Conservation (phyloP, 345 rosid species). For the Euphorbia pulcherrima region DNA sequence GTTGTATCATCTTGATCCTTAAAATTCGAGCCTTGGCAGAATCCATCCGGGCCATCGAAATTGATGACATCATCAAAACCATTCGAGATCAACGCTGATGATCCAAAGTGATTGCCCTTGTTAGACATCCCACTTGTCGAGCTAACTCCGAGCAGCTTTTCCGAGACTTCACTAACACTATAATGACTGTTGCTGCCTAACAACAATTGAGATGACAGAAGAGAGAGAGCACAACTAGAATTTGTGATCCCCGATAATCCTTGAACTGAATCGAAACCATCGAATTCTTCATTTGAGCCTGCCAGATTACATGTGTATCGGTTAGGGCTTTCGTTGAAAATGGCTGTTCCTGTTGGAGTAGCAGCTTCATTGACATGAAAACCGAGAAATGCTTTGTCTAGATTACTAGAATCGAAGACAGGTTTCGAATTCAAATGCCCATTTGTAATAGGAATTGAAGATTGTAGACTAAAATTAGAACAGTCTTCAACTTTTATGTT, state of each 20-base stretch:
- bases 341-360: slow-evolving; percentile 23
- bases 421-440: slow-evolving; percentile 32
- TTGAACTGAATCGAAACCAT: slow-evolving; percentile 30
- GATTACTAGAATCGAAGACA: slow-evolving; percentile 27
- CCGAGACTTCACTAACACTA: slow-evolving; percentile 18
- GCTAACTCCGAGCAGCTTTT: slow-evolving; percentile 26
- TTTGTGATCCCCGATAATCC: slow-evolving; percentile 34
- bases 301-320: slow-evolving; percentile 29
- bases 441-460: slow-evolving; percentile 34
- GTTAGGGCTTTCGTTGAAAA: slow-evolving; percentile 23
- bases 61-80: slow-evolving; percentile 23
- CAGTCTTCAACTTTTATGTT: slow-evolving; percentile 49
- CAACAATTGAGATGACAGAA: slow-evolving; percentile 53
- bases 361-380: slow-evolving; percentile 32
- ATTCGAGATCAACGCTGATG: slow-evolving; percentile 31
- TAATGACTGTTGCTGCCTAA: slow-evolving; percentile 9
- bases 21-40: slow-evolving; percentile 33
- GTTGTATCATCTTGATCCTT: slow-evolving; percentile 41
- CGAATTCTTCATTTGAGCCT: slow-evolving; percentile 33
- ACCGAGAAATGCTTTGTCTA: slow-evolving; percentile 29
- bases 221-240: slow-evolving; percentile 60
- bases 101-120: slow-evolving; percentile 27
- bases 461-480: slow-evolving; percentile 28
- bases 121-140: slow-evolving; percentile 24
- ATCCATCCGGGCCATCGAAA: slow-evolving; percentile 27